Conservation (phyloP, 192 early-diverging fungal genomes). For the Backusella australiensis region DNA sequence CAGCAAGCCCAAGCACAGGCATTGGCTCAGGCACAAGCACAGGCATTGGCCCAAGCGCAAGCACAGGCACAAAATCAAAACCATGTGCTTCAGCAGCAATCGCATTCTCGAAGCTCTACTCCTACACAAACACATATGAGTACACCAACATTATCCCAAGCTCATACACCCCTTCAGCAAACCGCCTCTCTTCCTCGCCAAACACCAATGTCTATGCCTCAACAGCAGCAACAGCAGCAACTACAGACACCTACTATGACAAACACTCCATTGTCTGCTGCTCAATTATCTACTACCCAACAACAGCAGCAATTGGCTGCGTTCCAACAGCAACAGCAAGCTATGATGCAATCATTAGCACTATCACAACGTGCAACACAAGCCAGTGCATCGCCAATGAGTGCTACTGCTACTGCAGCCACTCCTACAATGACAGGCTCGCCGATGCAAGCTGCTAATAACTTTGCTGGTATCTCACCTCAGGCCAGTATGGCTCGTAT, state of each 20-base stretch:
- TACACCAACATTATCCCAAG: constrained; percentile 10
- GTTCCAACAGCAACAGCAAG: constrained; percentile 7
- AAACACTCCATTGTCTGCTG: constrained; percentile 9
- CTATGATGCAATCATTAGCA: not conserved
- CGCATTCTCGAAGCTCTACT: not conserved
- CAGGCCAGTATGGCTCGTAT: constrained; percentile 17
- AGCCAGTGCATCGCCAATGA: constrained; percentile 3
- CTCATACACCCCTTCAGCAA: constrained; percentile 18
- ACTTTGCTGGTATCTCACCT: constrained; percentile 11
- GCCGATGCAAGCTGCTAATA: not conserved
- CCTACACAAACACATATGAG: constrained; percentile 18
- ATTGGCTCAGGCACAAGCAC: not conserved
- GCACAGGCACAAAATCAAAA: constrained; percentile 5
- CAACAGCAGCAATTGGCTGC: constrained; percentile 14
- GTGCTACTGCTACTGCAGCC: not conserved
- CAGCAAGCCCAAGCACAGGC: constrained; percentile 13
- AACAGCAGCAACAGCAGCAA: not conserved
- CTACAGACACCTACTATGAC: constrained; percentile 1
- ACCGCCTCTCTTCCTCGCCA: not conserved
- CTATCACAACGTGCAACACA: constrained; percentile 11
- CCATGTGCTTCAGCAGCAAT: not conserved
- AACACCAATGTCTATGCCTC: not conserved
- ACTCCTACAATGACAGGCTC: not conserved
- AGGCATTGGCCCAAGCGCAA: constrained; percentile 14
- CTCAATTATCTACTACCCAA: not conserved